These are phyloP conservation scores for Aspergillus ochraceoroseus DNA, from an alignment of 2,329 filamentous ascomycete genomes.

Conservation along the genomic window DNA sequence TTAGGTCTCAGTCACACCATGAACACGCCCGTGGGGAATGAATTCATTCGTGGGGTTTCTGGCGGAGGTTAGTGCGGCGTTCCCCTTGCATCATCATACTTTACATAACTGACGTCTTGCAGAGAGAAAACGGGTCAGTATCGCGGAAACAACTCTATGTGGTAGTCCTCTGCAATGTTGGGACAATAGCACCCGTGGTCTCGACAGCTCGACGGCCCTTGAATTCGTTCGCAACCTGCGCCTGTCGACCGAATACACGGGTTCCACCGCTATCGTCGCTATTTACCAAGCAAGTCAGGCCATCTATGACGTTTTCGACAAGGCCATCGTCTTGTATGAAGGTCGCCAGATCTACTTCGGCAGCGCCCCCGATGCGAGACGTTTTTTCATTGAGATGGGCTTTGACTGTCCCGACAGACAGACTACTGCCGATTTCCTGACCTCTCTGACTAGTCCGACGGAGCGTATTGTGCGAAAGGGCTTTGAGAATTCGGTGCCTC, in stretches of 20 bases:
- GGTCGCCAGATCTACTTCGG: conserved; percentile 73
- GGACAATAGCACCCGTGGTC: conserved; percentile 47
- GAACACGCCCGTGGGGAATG: conserved; percentile 46
- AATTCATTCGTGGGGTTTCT: conserved; percentile 56
- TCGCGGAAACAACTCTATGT: conserved; percentile 50
- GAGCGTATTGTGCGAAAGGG: conserved; percentile 55
- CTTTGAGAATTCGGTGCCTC: conserved; percentile 58
- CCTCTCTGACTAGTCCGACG: conserved; percentile 59
- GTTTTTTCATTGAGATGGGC: conserved; percentile 64
- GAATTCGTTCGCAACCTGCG: conserved; percentile 52
- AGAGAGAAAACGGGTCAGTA: conserved; percentile 56
- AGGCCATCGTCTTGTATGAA: conserved; percentile 65
- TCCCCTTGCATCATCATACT: too few species aligned
- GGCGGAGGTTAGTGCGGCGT: conserved; percentile 46
- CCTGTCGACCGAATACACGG: conserved; percentile 45
- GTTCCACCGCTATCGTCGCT: conserved; percentile 48
- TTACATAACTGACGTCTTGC: too few species aligned
- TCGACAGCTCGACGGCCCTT: conserved; percentile 52
- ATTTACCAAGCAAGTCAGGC: conserved; percentile 50
- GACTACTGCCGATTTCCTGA: conserved; percentile 65
- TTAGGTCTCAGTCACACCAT: conserved; percentile 53
- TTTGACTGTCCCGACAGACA: conserved; percentile 63
- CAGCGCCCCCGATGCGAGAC: conserved; percentile 53
- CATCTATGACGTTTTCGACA: conserved; percentile 60
- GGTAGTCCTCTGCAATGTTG: conserved; percentile 45